Evolutionary conservation across 225 moss, liverwort and hornwort genomes (phyloP).

Genomic region (Physcomitrium patens): DNA sequence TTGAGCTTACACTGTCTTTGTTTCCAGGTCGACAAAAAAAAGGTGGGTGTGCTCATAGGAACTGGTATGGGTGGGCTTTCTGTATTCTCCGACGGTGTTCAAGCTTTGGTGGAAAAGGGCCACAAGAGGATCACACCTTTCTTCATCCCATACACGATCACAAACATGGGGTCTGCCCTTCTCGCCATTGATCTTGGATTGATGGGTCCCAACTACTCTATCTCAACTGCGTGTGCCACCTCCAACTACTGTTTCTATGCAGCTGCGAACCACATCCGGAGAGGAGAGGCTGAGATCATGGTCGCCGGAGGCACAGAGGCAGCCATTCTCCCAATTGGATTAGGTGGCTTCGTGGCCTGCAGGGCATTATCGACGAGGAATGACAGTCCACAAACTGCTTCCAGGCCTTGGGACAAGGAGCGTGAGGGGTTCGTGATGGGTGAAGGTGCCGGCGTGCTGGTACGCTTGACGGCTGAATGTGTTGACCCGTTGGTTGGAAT

Average conservation of each 20-base stretch:
- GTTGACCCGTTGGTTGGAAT: not conserved
- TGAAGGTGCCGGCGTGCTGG: conserved; percentile 84
- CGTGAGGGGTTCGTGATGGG: conserved; percentile 91
- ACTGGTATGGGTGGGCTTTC: conserved; percentile 90
- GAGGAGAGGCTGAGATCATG: conserved; percentile 86
- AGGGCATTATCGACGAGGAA: conserved; percentile 75
- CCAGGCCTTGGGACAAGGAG: conserved; percentile 89
- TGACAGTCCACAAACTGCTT: conserved; percentile 72
- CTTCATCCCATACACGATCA: conserved; percentile 83
- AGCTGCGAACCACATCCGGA: conserved; percentile 81
- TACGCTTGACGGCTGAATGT: conserved; percentile 25
- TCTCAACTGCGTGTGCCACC: conserved; percentile 84
- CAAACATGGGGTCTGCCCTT: conserved; percentile 87
- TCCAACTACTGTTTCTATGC: conserved; percentile 88
- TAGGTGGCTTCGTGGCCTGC: conserved; percentile 86
- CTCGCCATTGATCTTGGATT: conserved; percentile 80
- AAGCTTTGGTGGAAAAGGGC: conserved; percentile 79
- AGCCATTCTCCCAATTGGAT: conserved; percentile 73
- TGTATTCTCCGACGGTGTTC: conserved; percentile 81
- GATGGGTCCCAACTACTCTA: conserved; percentile 90
- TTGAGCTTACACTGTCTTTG: not conserved
- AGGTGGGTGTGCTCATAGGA: conserved; percentile 77
- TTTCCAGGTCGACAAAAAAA: conserved; percentile 74
- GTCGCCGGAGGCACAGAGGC: conserved; percentile 81
- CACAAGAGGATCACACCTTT: conserved; percentile 81